phyloP scores from a whole-genome alignment of 2,329 filamentous ascomycete genomes.

The Fusarium sp. region DNA sequence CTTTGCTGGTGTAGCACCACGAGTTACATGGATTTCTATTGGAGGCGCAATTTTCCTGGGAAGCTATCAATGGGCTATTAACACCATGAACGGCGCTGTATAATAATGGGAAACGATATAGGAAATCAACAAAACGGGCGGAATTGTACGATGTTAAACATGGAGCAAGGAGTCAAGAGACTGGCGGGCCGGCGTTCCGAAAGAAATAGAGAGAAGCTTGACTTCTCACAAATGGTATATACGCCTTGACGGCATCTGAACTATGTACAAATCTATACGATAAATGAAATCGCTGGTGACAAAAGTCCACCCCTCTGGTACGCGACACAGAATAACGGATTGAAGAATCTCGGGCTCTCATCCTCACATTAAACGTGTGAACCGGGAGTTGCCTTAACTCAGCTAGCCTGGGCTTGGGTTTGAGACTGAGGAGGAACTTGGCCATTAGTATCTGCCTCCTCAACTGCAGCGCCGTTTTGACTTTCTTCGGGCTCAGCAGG shows the following conservation, averaged over 20 bases:
- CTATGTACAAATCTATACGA: slow-evolving; percentile 40
- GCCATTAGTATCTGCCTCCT: slow-evolving; percentile 28
- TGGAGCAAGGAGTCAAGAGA: slow-evolving; percentile 23
- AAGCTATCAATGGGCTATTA: slow-evolving; percentile 89
- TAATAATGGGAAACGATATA: slow-evolving; percentile 1
- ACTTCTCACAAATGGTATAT: slow-evolving; percentile 40
- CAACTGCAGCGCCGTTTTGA: slow-evolving; percentile 21
- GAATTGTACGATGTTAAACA: slow-evolving; percentile 32
- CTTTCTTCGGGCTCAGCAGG: slow-evolving; percentile 35
- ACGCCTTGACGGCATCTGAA: slow-evolving; percentile 31
- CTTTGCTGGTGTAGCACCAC: slow-evolving; percentile 80
- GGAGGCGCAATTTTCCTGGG: slow-evolving; percentile 95
- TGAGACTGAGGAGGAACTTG: slow-evolving; percentile 11
- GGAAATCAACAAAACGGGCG: neutral
- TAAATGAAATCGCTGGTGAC: slow-evolving; percentile 27
- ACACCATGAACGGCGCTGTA: slow-evolving; percentile 62
- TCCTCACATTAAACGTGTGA: neutral
- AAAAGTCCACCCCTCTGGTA: slow-evolving; percentile 16
- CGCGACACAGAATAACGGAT: slow-evolving; percentile 4
- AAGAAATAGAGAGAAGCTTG: slow-evolving; percentile 18
- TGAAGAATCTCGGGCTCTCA: neutral
- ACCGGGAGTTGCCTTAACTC: neutral
- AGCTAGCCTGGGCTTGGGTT: slow-evolving; percentile 19
- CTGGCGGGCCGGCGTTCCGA: slow-evolving; percentile 4
- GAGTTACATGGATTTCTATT: slow-evolving; percentile 93